Base-by-base conservation (phyloP, 352 stramenopile species). In the Phytophthora fragariaefolia region DNA sequence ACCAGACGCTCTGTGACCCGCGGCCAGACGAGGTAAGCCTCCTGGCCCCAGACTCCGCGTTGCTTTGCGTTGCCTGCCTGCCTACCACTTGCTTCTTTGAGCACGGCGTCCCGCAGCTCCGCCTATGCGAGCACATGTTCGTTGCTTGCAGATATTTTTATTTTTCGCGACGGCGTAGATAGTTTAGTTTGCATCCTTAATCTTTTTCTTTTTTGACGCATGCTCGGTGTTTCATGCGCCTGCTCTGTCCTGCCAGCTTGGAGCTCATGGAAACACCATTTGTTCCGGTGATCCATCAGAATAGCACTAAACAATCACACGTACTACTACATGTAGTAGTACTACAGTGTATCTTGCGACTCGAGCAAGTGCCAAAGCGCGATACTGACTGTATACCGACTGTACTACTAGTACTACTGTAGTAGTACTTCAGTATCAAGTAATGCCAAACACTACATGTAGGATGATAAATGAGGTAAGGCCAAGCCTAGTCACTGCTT, bases 121-220 rank as follows among this genome's bases (percentile, higher is more conserved):
- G 47, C 50, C 52, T n/a, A 47, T 47, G 40, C 49, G 45, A 43
- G 43, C 30, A 43, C 49, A 45, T 43, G 49, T 43, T 18, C 61
- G 52, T 36, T 53, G 50, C 30, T 30, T 61, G 42, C 62, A 55
- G 59, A 66, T 50, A 67, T 48, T 77, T 64, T 70, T 69, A 58
- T 60, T 68, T 62, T 64, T 65, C 49, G 60, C 53, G 15, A 66
- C 43, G 28, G 58, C 54, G 34, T 74, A 77, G 69, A 77, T 74
- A 77, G 69, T 67, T 70, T 74, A 74, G 66, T 63, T 63, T 67
- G 26, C 55, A 70, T 74, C 55, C 24, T 59, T 58, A 66, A 61
- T 48, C 24, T 55, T 55, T 66, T 58, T 53, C 18, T 20, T 54
- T 74, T 60, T 55, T 50, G 63, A 46, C 58, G 28, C 47, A 42